Evolutionary conservation across 805 yeast species (phyloP), one percentile per base, ranked within the genome.

Genomic region (Candida fluviatilis): DNA sequence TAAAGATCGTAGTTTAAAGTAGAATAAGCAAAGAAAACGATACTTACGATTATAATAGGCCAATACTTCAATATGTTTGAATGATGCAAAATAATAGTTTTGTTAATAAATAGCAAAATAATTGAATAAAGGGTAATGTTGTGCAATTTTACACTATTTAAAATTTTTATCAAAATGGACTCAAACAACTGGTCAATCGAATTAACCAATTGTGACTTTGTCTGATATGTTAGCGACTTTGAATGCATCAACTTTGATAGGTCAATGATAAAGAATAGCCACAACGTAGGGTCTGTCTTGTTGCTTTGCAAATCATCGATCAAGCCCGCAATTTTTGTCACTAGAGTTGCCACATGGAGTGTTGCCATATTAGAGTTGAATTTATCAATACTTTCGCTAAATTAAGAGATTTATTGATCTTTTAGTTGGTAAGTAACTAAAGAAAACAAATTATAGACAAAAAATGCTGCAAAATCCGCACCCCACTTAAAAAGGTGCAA

Each of bases 41-140:
- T 21, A 33, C 42, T 5, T 36, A 39, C 42, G 13, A 35, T 18
- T 5, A 41, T 13, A n/a, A 41, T 16, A n/a, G 38, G 38, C 47
- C 47, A 43, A 18, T 36, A 35, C 8, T 25, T 36, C 13, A 23
- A 21, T 11, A 37, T 13, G 4, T 14, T 16, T 11, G 42, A 18
- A 19, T 15, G 18, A 14, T 18, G 28, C 34, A 12, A n/a, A 17
- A 24, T 32, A 6, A 36, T n/a, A 11, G n/a, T 13, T 5, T 14
- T 19, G 17, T 36, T 17, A 5, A 33, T 30, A 15, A 34, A 11
- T 14, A 39, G 12, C n/a, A 36, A 24, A n/a, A 42, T 15, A 24
- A 38, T 11, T 13, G 13, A 8, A 26, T 26, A 26, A 12, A 26
- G 29, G n/a, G 29, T 12, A 26, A 24, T 29, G 11, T n/a, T 33